These are phyloP conservation scores for Phaeosphaeriaceae sp. DNA, from an alignment of 2,329 filamentous ascomycete species.

Conservation along the genomic window DNA sequence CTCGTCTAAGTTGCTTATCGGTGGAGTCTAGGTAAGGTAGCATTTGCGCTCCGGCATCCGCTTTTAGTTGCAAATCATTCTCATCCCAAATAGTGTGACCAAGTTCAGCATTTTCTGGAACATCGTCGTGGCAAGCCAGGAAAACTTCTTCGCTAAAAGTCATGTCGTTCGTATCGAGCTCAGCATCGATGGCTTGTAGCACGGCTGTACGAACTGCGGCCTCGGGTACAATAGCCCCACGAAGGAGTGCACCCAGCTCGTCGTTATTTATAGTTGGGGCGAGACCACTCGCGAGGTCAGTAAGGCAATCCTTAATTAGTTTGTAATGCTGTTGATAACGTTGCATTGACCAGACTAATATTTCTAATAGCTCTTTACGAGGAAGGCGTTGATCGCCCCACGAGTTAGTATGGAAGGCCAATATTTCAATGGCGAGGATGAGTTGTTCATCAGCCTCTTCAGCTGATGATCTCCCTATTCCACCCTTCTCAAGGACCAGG, in stretches of 20 bases:
- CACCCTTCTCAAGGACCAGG: slow-evolving; percentile 77
- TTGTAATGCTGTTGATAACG: slow-evolving; percentile 93
- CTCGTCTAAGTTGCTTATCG: slow-evolving; percentile 81
- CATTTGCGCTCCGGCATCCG: slow-evolving; percentile 69
- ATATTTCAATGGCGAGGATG: slow-evolving; percentile 83
- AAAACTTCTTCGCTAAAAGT: slow-evolving; percentile 89
- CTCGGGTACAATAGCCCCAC: slow-evolving; percentile 80
- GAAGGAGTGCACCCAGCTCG: slow-evolving; percentile 78
- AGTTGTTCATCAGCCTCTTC: slow-evolving; percentile 91
- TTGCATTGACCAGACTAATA: slow-evolving; percentile 83
- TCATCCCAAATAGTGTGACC: slow-evolving; percentile 94
- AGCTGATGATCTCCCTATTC: slow-evolving; percentile 68
- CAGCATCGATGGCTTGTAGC: slow-evolving; percentile 86
- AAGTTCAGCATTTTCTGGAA: slow-evolving; percentile 82
- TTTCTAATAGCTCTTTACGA: slow-evolving; percentile 72
- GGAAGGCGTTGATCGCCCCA: slow-evolving; percentile 79
- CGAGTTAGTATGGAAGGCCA: slow-evolving; percentile 85
- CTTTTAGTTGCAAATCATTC: slow-evolving; percentile 75
- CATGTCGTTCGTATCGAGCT: slow-evolving; percentile 88
- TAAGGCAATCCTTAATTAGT: slow-evolving; percentile 88
- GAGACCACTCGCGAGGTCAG: slow-evolving; percentile 83
- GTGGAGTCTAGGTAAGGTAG: slow-evolving; percentile 80
- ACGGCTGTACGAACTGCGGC: slow-evolving; percentile 81
- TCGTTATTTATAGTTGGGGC: slow-evolving; percentile 76
- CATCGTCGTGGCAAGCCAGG: slow-evolving; percentile 90